These are phyloP conservation scores for Lactifluus subvellereus DNA, from an alignment of 768 basidiomycete genomes.

Conservation along the genomic window DNA sequence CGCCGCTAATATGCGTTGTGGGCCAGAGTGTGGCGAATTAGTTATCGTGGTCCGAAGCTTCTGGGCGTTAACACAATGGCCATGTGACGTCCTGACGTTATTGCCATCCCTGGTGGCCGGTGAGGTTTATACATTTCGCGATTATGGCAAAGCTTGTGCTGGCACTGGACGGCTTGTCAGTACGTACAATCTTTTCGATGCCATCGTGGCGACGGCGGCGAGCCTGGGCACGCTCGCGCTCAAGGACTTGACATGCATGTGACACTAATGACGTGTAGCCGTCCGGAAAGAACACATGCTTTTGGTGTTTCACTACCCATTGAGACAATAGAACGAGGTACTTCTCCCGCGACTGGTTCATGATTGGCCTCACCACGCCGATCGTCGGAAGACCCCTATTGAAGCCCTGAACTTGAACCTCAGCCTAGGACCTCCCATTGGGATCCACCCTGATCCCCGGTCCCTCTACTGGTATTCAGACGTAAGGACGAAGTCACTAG, in stretches of 20 bases:
- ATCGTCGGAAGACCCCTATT: neutral
- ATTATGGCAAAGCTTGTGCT: neutral
- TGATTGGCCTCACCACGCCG: neutral
- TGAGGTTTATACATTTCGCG: neutral
- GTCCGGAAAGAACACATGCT: neutral
- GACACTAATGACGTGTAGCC: neutral
- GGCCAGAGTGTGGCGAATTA: slow-evolving; percentile 13
- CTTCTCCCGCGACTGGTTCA: neutral
- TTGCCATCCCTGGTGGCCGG: neutral
- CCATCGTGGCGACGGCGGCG: slow-evolving; percentile 3
- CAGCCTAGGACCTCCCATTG: neutral
- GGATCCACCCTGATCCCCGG: neutral
- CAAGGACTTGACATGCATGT: neutral
- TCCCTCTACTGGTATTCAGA: neutral
- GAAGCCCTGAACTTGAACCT: neutral
- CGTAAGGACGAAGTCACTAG: neutral
- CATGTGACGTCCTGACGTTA: slow-evolving; percentile 12
- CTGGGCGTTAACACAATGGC: neutral
- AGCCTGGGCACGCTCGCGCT: neutral
- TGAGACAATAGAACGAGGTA: neutral
- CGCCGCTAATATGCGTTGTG: slow-evolving; percentile 6
- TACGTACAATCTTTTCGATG: neutral
- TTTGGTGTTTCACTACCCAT: neutral
- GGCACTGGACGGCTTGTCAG: neutral
- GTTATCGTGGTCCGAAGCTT: neutral